A percentile compares a stretch with the other conserved stretches of the same genome.
phyloP scores from a whole-genome alignment of 2,329 filamentous ascomycete genomes.

The Diaporthe citri region DNA sequence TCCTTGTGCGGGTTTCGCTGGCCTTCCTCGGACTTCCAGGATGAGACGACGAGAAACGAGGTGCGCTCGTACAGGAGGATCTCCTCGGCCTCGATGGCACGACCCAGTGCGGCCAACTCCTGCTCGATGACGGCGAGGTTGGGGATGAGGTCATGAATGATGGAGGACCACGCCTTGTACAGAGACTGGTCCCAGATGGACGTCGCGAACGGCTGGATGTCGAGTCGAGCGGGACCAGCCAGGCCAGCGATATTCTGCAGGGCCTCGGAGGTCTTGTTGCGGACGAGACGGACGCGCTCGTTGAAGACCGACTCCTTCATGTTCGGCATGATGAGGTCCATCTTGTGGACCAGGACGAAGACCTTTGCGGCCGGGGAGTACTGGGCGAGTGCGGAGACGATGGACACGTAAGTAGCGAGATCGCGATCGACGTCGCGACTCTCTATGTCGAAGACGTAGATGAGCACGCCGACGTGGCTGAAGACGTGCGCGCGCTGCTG shows the following conservation, averaged over 20 bases:
- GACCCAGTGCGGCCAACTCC: slow-evolving; percentile 84
- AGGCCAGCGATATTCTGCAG: slow-evolving; percentile 52
- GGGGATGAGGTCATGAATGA: slow-evolving; percentile 97
- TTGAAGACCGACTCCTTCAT: slow-evolving; percentile 86
- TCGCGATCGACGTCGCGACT: slow-evolving; percentile 94
- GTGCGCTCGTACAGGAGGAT: slow-evolving; percentile 95
- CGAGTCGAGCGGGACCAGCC: slow-evolving; percentile 50
- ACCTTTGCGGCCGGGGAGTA: slow-evolving; percentile 85
- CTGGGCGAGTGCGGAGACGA: slow-evolving; percentile 89
- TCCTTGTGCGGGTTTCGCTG: slow-evolving; percentile 88
- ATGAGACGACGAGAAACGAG: slow-evolving; percentile 96
- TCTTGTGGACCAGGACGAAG: slow-evolving; percentile 98
- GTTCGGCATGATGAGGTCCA: slow-evolving; percentile 90
- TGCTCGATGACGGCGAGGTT: slow-evolving; percentile 90
- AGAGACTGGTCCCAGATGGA: slow-evolving; percentile 99
- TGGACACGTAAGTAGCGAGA: slow-evolving; percentile 90
- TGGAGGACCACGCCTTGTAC: slow-evolving; percentile 98
- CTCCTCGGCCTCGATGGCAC: slow-evolving; percentile 92
- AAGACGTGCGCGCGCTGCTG: slow-evolving; percentile 97
- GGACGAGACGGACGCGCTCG: slow-evolving; percentile 82
- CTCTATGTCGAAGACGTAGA: slow-evolving; percentile 99
- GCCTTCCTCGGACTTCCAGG: slow-evolving; percentile 83
- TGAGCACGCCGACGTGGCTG: slow-evolving; percentile 93
- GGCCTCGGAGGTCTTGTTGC: slow-evolving; percentile 75
- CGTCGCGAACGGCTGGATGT: slow-evolving; percentile 90